These are phyloP conservation scores for Maudiozyma humilis DNA, from an alignment of 1,139 yeast species.

Conservation along the genomic window DNA sequence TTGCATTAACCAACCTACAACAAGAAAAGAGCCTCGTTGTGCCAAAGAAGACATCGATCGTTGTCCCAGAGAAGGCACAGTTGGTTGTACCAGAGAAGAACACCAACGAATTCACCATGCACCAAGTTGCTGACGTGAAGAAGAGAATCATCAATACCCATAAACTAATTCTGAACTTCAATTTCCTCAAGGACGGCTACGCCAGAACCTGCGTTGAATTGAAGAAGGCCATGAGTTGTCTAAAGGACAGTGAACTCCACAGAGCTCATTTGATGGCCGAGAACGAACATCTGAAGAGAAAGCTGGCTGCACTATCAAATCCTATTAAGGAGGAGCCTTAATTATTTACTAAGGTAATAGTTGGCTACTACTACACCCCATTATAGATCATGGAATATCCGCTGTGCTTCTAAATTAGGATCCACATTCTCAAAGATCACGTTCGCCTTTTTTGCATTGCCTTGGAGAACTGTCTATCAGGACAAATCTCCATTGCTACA, in stretches of 20 bases:
- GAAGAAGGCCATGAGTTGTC: conserved; percentile 27
- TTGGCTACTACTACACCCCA: too few species aligned
- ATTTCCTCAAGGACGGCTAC: conserved; percentile 29
- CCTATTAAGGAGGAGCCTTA: neutral
- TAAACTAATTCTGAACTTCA: conserved; percentile 27
- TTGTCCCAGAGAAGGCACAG: conserved; percentile 2
- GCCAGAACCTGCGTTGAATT: conserved; percentile 30
- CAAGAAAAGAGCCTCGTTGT: neutral
- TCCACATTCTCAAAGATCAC: too few species aligned
- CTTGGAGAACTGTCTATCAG: neutral
- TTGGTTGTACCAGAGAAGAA: conserved; percentile 11
- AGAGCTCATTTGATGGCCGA: conserved; percentile 30
- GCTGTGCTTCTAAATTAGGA: too few species aligned
- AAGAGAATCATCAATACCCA: conserved; percentile 30
- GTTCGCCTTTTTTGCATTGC: neutral
- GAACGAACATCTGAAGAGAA: conserved; percentile 19
- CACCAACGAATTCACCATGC: conserved; percentile 16
- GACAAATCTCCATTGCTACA: neutral
- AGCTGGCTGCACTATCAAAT: neutral
- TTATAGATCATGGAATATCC: too few species aligned
- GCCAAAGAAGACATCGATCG: too few species aligned
- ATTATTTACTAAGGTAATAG: too few species aligned
- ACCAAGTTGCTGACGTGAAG: conserved; percentile 23
- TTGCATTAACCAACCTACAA: conserved; percentile 1
- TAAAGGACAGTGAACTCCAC: conserved; percentile 32